Evolutionary conservation across 73 alveolate species (phyloP).

Genomic region (Uronychia binucleata): DNA sequence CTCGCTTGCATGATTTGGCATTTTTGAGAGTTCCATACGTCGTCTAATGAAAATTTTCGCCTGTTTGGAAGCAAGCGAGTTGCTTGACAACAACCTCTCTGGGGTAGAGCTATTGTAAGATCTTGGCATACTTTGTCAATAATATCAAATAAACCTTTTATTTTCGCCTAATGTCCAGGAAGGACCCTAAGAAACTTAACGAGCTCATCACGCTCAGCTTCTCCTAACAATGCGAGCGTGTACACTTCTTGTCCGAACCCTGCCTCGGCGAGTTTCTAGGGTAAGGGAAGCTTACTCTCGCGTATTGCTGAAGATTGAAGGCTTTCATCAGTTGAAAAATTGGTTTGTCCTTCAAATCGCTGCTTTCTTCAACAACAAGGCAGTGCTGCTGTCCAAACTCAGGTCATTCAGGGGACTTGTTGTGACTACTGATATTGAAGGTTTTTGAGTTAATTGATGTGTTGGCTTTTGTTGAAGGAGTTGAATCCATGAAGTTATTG

Average conservation of each 20-base stretch:
- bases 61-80: neutral
- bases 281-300: conserved; percentile 22
- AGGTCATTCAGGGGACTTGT: too few relatives aligned
- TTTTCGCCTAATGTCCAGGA: conserved; percentile 42
- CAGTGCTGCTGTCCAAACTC: too few relatives aligned
- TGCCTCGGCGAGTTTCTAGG: conserved; percentile 35
- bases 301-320: conserved; percentile 62
- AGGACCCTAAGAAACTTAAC: conserved; percentile 24
- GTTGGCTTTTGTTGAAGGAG: too few relatives aligned
- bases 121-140: conserved; percentile 32
- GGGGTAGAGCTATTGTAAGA: conserved; percentile 45
- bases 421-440: too few relatives aligned
- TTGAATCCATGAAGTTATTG: too few relatives aligned
- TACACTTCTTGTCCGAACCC: conserved; percentile 50
- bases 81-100: conserved; percentile 26
- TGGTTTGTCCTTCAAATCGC: conserved; percentile 28
- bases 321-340: conserved; percentile 51
- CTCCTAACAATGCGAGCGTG: conserved; percentile 31
- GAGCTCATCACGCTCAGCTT: conserved; percentile 12
- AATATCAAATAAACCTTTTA: conserved; percentile 32
- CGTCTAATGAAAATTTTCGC: neutral
- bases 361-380: too few relatives aligned
- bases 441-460: too few relatives aligned
- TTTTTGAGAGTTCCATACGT: neutral
- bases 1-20: conserved; percentile 8